Evolutionary conservation across 2,329 filamentous ascomycete genomes (phyloP).

Genomic region (Ilyonectria robusta): DNA sequence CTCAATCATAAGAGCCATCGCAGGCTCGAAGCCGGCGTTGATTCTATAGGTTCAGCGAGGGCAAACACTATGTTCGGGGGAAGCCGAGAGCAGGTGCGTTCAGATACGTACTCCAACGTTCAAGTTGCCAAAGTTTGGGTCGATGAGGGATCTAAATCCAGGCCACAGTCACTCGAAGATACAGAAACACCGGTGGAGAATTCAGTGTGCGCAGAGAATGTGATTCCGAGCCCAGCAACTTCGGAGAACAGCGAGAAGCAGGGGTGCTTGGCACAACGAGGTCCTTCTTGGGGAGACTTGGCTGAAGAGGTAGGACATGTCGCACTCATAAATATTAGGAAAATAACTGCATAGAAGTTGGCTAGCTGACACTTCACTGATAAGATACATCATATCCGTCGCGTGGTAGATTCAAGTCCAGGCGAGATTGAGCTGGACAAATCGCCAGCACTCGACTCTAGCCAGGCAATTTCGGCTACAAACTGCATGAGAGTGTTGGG

Average conservation of each 20-base stretch:
- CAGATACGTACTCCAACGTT: no score
- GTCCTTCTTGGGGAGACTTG: conserved; percentile 9
- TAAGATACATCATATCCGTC: conserved; percentile 15
- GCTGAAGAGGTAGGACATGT: conserved; percentile 8
- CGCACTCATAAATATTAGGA: background rate
- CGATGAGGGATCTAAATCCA: no score
- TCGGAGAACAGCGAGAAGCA: background rate
- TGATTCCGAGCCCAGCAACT: background rate
- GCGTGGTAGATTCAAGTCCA: conserved; percentile 12
- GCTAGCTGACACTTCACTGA: background rate
- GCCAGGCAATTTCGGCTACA: background rate
- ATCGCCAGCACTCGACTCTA: background rate
- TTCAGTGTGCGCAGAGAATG: background rate
- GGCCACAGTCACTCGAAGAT: no score
- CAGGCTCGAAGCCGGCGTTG: no score
- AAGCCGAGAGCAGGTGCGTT: no score
- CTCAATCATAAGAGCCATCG: no score
- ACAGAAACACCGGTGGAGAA: no score
- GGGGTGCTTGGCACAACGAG: background rate
- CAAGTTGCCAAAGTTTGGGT: no score
- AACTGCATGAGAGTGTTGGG: background rate
- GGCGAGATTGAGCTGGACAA: background rate
- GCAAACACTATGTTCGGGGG: no score
- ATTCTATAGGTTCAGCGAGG: no score
- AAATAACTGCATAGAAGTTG: background rate